Evolutionary conservation across 345 rosid genomes (phyloP).

Genomic region (Pistacia vera): DNA sequence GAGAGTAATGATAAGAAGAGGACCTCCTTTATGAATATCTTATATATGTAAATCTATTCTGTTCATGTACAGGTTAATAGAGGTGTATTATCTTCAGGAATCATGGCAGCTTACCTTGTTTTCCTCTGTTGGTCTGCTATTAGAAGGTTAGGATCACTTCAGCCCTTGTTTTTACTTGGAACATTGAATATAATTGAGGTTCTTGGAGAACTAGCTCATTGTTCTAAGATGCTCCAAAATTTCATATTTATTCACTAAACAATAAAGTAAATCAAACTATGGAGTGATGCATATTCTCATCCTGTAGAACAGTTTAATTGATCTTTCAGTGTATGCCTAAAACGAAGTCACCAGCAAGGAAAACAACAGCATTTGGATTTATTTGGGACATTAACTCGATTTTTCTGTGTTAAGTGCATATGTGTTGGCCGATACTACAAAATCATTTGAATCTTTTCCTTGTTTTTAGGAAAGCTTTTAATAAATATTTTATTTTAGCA

Average conservation of each 20-base stretch:
- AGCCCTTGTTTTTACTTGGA: background rate
- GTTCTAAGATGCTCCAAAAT: background rate
- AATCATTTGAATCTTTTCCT: too few species aligned
- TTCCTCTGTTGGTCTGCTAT: constrained; percentile 96
- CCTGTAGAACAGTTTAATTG: background rate
- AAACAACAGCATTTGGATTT: background rate
- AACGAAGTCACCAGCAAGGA: background rate
- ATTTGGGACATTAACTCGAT: too few species aligned
- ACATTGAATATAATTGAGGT: background rate
- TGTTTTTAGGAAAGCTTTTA: too few species aligned
- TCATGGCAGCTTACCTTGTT: constrained; percentile 86
- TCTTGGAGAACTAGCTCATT: background rate
- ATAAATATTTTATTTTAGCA: too few species aligned
- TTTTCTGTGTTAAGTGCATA: too few species aligned
- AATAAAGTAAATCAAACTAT: background rate
- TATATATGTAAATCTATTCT: constrained; percentile 2
- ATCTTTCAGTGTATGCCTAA: background rate
- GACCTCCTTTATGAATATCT: background rate
- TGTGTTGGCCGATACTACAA: too few species aligned
- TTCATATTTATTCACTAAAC: background rate
- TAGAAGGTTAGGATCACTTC: constrained; percentile 62
- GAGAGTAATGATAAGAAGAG: background rate
- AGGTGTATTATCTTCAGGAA: constrained; percentile 79
- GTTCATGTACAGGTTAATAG: constrained; percentile 56
- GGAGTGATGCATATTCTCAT: background rate